Evolutionary conservation across 352 stramenopile species (phyloP), one percentile per base, ranked within the genome.

Genomic region (Phytophthora ramorum): DNA sequence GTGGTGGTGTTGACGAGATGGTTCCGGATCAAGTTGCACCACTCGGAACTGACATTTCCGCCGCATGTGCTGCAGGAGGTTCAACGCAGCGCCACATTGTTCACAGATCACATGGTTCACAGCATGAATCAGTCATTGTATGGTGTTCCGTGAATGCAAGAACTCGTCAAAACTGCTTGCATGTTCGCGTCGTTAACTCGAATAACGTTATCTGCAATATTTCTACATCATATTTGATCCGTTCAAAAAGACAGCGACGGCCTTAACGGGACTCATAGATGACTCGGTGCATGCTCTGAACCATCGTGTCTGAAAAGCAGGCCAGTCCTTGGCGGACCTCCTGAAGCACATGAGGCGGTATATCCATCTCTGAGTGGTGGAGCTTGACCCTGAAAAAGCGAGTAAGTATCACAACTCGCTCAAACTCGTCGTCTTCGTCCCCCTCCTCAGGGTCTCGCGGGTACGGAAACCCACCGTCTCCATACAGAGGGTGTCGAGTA

Each of bases 301-400:
- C 68, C 72, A 79, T 79, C 6, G 68, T 69, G 43, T 79, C 72
- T 2, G 63, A 75, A 53, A 76, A 79, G 38, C 68, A 72, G 10
- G 67, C 63, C 12, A 76, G 34, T 0, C 72, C 72, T 26, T 79
- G 68, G 7, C 72, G 72, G 7, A 76, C 58, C 30, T 79, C 68
- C 38, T 76, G 72, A 4, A 79, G 60, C 0, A 79, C 68, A 19
- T 76, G 60, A 0, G 68, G 41, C 3, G 63, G 59, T 14, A 79
- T 58, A 19, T 79, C 68, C 54, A 79, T 66, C 20, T 79, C 68
- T 2, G 68, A 72, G 59, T 69, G 68, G 30, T 76, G 72, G 26
- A 79, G 32, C 28, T 79, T 79, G 6, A 75, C 69, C 3, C 64
- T 62, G 41, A 77, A 72, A 52, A 66, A 76, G 0, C 72, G 60